These are phyloP conservation scores for Ceratobasidium sp. DNA, from an alignment of 1,284 basidiomycete genomes.

Conservation along the genomic window DNA sequence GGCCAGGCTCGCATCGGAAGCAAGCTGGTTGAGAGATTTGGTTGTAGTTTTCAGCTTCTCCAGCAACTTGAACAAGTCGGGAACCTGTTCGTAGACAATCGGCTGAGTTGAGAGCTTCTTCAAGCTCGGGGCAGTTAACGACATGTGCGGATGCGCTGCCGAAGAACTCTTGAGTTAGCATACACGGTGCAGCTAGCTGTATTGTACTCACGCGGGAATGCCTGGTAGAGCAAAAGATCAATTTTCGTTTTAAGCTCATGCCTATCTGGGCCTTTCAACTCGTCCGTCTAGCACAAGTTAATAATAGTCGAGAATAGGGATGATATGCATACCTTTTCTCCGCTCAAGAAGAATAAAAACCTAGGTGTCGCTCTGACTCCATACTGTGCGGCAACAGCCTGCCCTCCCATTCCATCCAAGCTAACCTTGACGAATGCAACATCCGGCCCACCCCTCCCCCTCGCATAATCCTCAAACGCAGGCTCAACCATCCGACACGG, in stretches of 20 bases:
- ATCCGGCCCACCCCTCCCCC: conserved; percentile 60
- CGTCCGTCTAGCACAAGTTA: conserved; percentile 64
- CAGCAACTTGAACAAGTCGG: conserved; percentile 20
- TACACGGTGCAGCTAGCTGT: background rate
- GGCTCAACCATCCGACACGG: conserved; percentile 76
- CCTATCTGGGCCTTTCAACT: conserved; percentile 79
- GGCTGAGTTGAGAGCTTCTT: conserved; percentile 76
- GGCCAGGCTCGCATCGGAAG: background rate
- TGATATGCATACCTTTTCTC: conserved; percentile 68
- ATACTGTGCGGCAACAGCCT: conserved; percentile 71
- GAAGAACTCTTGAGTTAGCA: conserved; percentile 45
- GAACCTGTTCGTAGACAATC: conserved; percentile 80
- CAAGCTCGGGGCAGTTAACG: conserved; percentile 70
- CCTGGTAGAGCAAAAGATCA: conserved; percentile 77
- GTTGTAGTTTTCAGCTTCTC: conserved; percentile 17
- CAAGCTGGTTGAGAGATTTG: background rate
- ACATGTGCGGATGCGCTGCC: conserved; percentile 80
- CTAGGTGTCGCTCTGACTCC: conserved; percentile 85
- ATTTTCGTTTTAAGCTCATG: conserved; percentile 76
- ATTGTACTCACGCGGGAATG: conserved; percentile 75
- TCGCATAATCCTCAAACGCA: conserved; percentile 67
- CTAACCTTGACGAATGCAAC: conserved; percentile 86
- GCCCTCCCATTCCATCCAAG: conserved; percentile 73
- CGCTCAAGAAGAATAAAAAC: conserved; percentile 85
- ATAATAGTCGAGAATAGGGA: too few species aligned